Base-by-base conservation (phyloP, 371 early-diverging fungal species). In the Mucor piriformis region DNA sequence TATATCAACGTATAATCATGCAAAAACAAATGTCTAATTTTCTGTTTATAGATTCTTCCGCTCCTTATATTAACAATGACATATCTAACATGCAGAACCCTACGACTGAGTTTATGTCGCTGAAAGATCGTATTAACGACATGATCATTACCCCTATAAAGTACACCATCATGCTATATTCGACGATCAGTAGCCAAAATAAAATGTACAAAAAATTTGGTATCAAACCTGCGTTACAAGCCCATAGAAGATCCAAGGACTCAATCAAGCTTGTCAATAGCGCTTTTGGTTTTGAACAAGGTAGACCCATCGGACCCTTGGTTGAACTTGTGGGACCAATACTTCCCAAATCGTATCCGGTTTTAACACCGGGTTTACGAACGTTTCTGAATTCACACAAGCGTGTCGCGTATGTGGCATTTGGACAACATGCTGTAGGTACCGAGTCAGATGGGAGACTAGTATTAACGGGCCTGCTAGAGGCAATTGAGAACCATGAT, bases 271-370 rank as follows among this genome's bases (percentile, higher is more conserved):
- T 73, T 2, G 40, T 70, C 15, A 68, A 73, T 24, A 61, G 32
- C 13, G 33, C 67, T 1, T 63, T 54, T 51, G 76, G 76, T 0
- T 50, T 67, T 16, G 61, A 68, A 43, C 34, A 56, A 6, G 43
- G 73, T 15, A 54, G 73, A 12, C 63, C 77, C 10, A 10, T 69
- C 6, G 67, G 68, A 0, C 73, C 80, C 3, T 50, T 76, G 6
- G 48, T 73, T 7, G 68, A 71, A 42, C 24, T 61, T 2, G 57
- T 80, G 0, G 75, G 80, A 2, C 73, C 77, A 1, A 62, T 76
- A 2, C 8, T 73, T 2, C 64, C 67, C 12, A 40, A 57, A 18
- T 13, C 37, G 0, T 73, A 72, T 50, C 48, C 63, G 2, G 35
- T 51, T 6, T 35, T 79, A 18, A 59, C 59, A 3, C 21, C 15